Evolutionary conservation across 345 rosid genomes (phyloP).

Genomic region (Draba incana): DNA sequence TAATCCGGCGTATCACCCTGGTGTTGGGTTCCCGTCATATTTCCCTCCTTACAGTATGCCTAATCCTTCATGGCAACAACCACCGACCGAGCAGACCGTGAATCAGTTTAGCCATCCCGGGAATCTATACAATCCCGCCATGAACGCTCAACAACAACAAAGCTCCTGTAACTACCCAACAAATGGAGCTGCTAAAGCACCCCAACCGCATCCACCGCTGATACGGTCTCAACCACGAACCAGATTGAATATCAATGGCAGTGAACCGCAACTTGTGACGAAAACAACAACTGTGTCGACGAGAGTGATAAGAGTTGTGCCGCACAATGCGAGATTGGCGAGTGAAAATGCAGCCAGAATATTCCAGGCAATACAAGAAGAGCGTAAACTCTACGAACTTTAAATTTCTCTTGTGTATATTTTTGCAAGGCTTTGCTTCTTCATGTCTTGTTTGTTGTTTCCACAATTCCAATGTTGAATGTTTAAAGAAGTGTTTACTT

Average conservation of each 20-base stretch:
- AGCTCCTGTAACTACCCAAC: constrained; percentile 44
- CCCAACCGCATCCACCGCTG: background rate
- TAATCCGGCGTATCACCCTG: constrained; percentile 44
- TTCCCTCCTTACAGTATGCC: constrained; percentile 55
- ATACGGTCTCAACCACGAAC: constrained; percentile 43
- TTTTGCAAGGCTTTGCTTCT: background rate
- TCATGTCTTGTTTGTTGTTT: background rate
- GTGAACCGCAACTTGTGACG: constrained; percentile 5
- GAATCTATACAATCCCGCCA: constrained; percentile 32
- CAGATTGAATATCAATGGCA: constrained; percentile 27
- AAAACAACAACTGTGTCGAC: constrained; percentile 40
- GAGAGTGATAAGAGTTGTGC: constrained; percentile 71
- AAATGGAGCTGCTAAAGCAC: constrained; percentile 39
- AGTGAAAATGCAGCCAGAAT: constrained; percentile 79
- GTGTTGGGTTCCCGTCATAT: constrained; percentile 40
- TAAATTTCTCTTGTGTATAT: background rate
- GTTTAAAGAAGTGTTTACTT: background rate
- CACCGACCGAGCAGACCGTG: constrained; percentile 40
- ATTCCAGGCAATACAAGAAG: constrained; percentile 77
- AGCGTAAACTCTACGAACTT: constrained; percentile 50
- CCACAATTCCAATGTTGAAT: background rate
- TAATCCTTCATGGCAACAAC: constrained; percentile 45
- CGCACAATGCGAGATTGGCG: constrained; percentile 66
- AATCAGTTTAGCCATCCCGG: constrained; percentile 44
- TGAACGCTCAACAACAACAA: constrained; percentile 39